Evolutionary conservation across 2,329 filamentous ascomycete genomes (phyloP), one percentile per base, ranked within the genome.

Genomic region (Fusarium odoratissimum): DNA sequence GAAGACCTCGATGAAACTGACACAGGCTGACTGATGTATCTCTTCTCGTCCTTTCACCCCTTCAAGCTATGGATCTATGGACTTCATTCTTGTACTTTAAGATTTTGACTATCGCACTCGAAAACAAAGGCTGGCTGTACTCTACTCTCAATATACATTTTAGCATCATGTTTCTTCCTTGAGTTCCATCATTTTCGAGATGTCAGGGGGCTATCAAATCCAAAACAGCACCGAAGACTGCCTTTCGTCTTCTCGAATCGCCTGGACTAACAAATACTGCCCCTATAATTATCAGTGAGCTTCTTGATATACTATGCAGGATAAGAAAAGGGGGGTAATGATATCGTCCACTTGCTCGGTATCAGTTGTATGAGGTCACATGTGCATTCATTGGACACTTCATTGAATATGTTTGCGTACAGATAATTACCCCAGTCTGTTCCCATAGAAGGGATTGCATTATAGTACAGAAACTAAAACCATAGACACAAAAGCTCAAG

Each of bases 271-370:
- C 12, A 21, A 21, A 23, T 16, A 14, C 17, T 21, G 7, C n/a
- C 31, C 31, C n/a, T 23, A 14, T 21, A 6, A 21, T 21, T 19
- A 12, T 28, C 1, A 21, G 2, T 14, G 2, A 35, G 2, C 11
- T 19, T 33, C 23, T 9, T 16, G 13, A 37, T 16, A 21, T 4
- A 12, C 6, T 21, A 25, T 37, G 1, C 1, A 52, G 23, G 6
- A 17, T 28, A 11, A 9, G 8, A 9, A 37, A 21, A 8, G 3
- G 6, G 17, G 31, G 2, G 1, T 4, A 3, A 21, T 13, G 2
- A 21, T 14, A 21, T 35, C 8, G 3, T 21, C 17, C 9, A 21
- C 13, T 21, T 21, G 12, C 31, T 51, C 23, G 2, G 12, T 19
- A 21, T 37, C 8, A 52, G 17, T 25, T 28, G 6, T 14, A 11